Percentiles rank a stretch among this genome's conserved stretches.
These are phyloP conservation scores for Phytophthora brassicae DNA, from an alignment of 352 stramenopile species.

Conservation along the genomic window DNA sequence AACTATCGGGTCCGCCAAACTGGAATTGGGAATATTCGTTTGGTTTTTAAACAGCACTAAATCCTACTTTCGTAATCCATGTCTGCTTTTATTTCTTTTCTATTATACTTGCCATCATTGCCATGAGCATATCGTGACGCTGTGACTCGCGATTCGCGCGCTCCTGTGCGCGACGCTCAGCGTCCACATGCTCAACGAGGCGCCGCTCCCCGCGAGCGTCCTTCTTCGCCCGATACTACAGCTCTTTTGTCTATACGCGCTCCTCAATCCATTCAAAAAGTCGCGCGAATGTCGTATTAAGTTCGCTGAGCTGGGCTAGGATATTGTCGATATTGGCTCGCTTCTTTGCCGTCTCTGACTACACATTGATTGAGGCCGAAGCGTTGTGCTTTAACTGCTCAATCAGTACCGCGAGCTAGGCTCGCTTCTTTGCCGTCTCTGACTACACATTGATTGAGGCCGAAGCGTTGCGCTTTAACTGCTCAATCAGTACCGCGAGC, in stretches of 20 bases:
- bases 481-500: too few relatives aligned
- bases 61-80: not conserved
- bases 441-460: too few relatives aligned
- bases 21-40: slow-evolving; percentile 8
- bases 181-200: not conserved
- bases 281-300: too few relatives aligned
- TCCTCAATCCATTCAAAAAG: not conserved
- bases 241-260: not conserved
- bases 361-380: too few relatives aligned
- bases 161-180: not conserved
- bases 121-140: not conserved
- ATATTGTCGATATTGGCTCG: too few relatives aligned
- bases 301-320: too few relatives aligned
- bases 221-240: not conserved
- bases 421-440: too few relatives aligned
- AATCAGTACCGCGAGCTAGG: too few relatives aligned
- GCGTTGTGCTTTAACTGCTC: too few relatives aligned
- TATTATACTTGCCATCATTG: not conserved
- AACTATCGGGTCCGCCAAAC: slow-evolving; percentile 1
- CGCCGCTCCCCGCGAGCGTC: not conserved
- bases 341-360: too few relatives aligned
- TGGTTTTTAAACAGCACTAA: not conserved
- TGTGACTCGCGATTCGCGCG: not conserved
- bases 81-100: not conserved
- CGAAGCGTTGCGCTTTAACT: too few relatives aligned